These are phyloP conservation scores for Verticillium tricorpus DNA, from an alignment of 2,329 filamentous ascomycete species.

Conservation along the genomic window DNA sequence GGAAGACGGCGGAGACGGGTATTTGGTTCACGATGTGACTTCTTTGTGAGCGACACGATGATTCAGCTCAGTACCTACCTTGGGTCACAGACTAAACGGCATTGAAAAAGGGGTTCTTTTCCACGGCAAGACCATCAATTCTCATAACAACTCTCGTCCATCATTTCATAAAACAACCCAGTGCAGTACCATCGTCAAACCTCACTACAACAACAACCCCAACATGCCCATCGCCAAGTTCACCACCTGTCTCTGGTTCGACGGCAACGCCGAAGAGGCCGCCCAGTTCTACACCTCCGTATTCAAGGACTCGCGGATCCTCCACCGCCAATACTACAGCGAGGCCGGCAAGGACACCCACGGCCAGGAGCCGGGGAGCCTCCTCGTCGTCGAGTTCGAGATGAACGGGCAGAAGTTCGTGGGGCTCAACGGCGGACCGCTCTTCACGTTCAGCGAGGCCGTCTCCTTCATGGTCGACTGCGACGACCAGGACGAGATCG, in stretches of 20 bases:
- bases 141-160: too few species aligned
- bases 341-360: constrained; percentile 24
- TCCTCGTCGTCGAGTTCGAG: constrained; percentile 32
- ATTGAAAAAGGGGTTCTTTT: too few species aligned
- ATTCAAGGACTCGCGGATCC: constrained; percentile 34
- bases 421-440: constrained; percentile 37
- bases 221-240: constrained; percentile 9
- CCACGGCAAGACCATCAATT: too few species aligned
- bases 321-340: constrained; percentile 23
- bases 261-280: constrained; percentile 34
- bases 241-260: constrained; percentile 36
- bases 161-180: too few species aligned
- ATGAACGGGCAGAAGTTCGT: constrained; percentile 34
- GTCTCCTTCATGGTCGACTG: constrained; percentile 40
- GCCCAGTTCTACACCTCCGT: constrained; percentile 35
- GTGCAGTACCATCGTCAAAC: not conserved
- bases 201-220: not conserved
- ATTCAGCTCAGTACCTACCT: too few species aligned
- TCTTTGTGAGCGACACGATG: not conserved
- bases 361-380: constrained; percentile 22
- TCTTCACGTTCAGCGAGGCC: constrained; percentile 33
- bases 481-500: constrained; percentile 39
- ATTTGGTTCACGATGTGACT: not conserved
- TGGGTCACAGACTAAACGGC: too few species aligned
- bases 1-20: not conserved